phyloP scores from a whole-genome alignment of 2,329 filamentous ascomycete genomes.

The Trichophaea hybrida region DNA sequence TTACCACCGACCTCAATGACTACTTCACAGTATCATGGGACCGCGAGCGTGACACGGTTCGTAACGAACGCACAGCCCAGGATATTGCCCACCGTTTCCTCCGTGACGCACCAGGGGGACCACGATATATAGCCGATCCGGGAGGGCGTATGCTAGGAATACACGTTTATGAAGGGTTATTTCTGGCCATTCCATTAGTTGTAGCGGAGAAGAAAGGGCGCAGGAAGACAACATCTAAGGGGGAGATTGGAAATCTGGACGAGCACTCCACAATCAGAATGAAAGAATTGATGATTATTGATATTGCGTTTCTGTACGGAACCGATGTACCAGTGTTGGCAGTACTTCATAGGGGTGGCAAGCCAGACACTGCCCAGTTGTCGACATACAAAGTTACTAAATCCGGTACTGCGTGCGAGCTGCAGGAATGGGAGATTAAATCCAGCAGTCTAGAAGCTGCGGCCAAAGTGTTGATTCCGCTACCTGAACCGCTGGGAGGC shows the following conservation, averaged over 20 bases:
- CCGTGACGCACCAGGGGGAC: slow-evolving; percentile 20
- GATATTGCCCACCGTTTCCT: slow-evolving; percentile 26
- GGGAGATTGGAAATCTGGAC: slow-evolving; percentile 42
- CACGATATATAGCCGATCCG: slow-evolving; percentile 24
- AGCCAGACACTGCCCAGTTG: slow-evolving; percentile 37
- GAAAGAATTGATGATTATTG: slow-evolving; percentile 51
- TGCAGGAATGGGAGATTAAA: slow-evolving; percentile 42
- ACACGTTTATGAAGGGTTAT: slow-evolving; percentile 25
- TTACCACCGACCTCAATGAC: slow-evolving; percentile 77
- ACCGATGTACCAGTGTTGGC: slow-evolving; percentile 46
- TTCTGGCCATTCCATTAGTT: slow-evolving; percentile 23
- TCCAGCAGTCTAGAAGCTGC: slow-evolving; percentile 42
- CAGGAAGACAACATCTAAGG: slow-evolving; percentile 11
- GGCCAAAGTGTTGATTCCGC: slow-evolving; percentile 48
- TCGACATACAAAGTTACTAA: slow-evolving; percentile 23
- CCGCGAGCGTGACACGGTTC: slow-evolving; percentile 43
- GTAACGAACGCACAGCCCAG: slow-evolving; percentile 41
- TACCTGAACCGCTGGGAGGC: slow-evolving; percentile 39
- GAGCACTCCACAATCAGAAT: slow-evolving; percentile 48
- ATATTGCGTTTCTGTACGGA: slow-evolving; percentile 49
- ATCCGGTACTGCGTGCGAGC: slow-evolving; percentile 16
- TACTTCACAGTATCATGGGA: slow-evolving; percentile 91
- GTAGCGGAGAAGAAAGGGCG: slow-evolving; percentile 14
- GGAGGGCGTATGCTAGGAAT: slow-evolving; percentile 24
- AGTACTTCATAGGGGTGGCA: slow-evolving; percentile 49